Evolutionary conservation across 75 land plant species (phyloP).

Genomic region (Cupressus sempervirens): DNA sequence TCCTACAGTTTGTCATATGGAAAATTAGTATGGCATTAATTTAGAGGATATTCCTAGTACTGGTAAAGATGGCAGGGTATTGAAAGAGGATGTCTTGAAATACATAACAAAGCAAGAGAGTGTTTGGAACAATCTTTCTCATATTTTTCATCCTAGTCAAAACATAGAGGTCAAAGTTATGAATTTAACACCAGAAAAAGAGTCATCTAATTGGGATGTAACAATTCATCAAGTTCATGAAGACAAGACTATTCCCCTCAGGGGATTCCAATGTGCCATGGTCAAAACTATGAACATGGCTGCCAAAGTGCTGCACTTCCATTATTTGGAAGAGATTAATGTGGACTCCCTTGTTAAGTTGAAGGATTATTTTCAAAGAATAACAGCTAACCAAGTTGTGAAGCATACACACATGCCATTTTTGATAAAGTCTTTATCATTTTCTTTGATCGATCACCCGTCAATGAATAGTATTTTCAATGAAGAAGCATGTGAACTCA

Average conservation of each 20-base stretch:
- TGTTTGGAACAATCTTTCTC: constrained; percentile 26
- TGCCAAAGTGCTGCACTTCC: no score
- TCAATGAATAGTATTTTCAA: constrained; percentile 75
- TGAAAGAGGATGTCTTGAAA: constrained; percentile 72
- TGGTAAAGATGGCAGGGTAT: constrained; percentile 89
- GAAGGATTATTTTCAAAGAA: constrained; percentile 54
- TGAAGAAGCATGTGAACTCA: no score
- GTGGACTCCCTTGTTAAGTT: no score
- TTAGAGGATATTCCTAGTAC: constrained; percentile 62
- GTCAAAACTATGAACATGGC: no score
- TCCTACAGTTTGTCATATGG: constrained; percentile 82
- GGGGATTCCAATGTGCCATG: no score
- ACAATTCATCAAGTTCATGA: constrained; percentile 12
- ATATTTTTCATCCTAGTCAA: background rate
- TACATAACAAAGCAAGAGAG: constrained; percentile 45
- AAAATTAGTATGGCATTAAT: constrained; percentile 71
- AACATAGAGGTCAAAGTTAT: background rate
- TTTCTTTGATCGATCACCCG: constrained; percentile 80
- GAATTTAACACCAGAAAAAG: background rate
- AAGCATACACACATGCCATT: constrained; percentile 87
- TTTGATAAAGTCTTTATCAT: constrained; percentile 83
- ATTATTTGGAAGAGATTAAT: no score
- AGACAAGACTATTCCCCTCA: constrained; percentile 48
- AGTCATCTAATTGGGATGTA: background rate
- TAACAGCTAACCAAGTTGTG: constrained; percentile 44